A percentile compares a stretch with the other conserved stretches of the same genome.
These are phyloP conservation scores for Lasiosphaeriaceae sp. DNA, from an alignment of 495 filamentous ascomycete species.

Conservation along the genomic window DNA sequence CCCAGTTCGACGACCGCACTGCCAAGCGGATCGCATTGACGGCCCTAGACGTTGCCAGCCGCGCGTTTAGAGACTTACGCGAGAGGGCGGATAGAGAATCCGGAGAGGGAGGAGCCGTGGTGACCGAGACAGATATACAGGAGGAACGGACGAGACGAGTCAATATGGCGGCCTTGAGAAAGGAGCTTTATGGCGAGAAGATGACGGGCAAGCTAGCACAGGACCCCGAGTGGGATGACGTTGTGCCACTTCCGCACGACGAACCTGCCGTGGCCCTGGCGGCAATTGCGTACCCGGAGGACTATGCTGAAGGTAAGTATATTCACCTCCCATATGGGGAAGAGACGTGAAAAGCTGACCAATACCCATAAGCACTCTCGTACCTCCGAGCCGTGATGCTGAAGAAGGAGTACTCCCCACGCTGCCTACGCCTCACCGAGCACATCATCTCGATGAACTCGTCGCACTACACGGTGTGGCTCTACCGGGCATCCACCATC, in stretches of 20 bases:
- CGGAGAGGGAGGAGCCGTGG: conserved; percentile 10
- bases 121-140: conserved; percentile 37
- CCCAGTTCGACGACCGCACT: conserved; percentile 33
- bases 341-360: neutral
- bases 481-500: conserved; percentile 80
- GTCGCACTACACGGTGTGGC: conserved; percentile 97
- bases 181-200: conserved; percentile 39
- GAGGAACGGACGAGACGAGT: conserved; percentile 41
- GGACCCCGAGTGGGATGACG: conserved; percentile 77
- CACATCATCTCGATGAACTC: conserved; percentile 90
- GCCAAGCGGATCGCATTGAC: conserved; percentile 26
- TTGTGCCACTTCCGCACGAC: conserved; percentile 76
- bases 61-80: conserved; percentile 25
- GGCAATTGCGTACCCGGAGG: conserved; percentile 78
- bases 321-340: neutral
- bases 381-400: conserved; percentile 95
- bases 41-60: conserved; percentile 24
- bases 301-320: conserved; percentile 77
- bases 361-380: conserved; percentile 47
- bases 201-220: conserved; percentile 51
- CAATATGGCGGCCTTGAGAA: conserved; percentile 40
- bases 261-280: conserved; percentile 81
- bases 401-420: conserved; percentile 71
- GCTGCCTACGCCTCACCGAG: conserved; percentile 78
- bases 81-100: conserved; percentile 18